phyloP scores from a whole-genome alignment of 352 stramenopile species.

The Phytophthora podocarpi region DNA sequence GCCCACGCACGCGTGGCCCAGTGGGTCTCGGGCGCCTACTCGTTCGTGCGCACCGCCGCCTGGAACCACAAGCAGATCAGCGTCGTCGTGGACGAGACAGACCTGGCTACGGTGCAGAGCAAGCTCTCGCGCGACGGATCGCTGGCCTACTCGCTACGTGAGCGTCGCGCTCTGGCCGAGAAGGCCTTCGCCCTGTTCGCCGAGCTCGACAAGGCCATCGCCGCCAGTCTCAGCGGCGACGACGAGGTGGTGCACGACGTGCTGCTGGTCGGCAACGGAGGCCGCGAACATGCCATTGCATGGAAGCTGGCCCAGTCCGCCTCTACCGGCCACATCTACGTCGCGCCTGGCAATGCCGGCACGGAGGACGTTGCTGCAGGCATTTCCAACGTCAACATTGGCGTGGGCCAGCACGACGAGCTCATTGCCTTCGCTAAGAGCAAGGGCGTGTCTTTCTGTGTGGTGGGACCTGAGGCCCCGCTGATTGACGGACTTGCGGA shows the following conservation, averaged over 20 bases:
- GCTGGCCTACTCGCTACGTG: constrained; percentile 72
- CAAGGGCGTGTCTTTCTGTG: constrained; percentile 95
- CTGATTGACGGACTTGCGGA: constrained; percentile 97
- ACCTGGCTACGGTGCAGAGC: constrained; percentile 52
- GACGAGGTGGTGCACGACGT: constrained; percentile 82
- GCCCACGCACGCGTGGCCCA: constrained; percentile 55
- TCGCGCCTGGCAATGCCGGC: constrained; percentile 92
- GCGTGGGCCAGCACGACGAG: constrained; percentile 60
- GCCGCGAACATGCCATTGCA: constrained; percentile 95
- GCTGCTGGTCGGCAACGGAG: constrained; percentile 92
- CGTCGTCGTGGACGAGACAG: constrained; percentile 73
- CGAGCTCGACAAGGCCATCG: constrained; percentile 71
- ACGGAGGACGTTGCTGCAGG: constrained; percentile 55
- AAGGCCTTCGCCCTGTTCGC: constrained; percentile 86
- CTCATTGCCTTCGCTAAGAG: constrained; percentile 79
- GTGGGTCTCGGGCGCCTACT: constrained; percentile 78
- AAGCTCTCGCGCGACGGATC: constrained; percentile 69
- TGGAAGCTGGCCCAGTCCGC: constrained; percentile 91
- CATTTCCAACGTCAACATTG: constrained; percentile 85
- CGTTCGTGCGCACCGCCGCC: constrained; percentile 82
- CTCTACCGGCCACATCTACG: constrained; percentile 80
- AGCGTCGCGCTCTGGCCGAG: constrained; percentile 71
- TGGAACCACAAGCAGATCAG: constrained; percentile 90
- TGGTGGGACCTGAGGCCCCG: constrained; percentile 97
- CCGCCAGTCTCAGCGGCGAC: constrained; percentile 51